Evolutionary conservation across 768 basidiomycete species (phyloP).

Genomic region (Neoboletus magnificus): DNA sequence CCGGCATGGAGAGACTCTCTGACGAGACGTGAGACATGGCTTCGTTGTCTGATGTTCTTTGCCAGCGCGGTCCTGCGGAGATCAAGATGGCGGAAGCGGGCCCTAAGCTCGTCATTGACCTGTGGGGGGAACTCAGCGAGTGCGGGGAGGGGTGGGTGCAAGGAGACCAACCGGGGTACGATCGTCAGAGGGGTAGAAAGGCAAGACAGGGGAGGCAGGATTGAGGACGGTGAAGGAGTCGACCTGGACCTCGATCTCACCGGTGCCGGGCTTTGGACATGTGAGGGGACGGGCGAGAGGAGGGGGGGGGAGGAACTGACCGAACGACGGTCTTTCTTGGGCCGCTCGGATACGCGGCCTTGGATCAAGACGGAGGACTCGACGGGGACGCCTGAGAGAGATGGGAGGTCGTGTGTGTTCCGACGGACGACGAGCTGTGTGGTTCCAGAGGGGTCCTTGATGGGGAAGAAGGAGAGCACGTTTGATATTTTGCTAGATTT

Average conservation of each 20-base stretch:
- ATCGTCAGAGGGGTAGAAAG: constrained; percentile 81
- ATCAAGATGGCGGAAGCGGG: constrained; percentile 86
- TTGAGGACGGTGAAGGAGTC: constrained; percentile 73
- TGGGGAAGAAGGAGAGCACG: constrained; percentile 77
- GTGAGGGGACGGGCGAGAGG: constrained; percentile 1
- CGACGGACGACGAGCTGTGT: constrained; percentile 75
- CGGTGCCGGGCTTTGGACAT: constrained; percentile 50
- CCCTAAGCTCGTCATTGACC: constrained; percentile 85
- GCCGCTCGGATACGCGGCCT: constrained; percentile 68
- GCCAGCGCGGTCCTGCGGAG: constrained; percentile 73
- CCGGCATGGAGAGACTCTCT: constrained; percentile 69
- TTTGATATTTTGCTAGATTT: constrained; percentile 61
- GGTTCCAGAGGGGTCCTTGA: constrained; percentile 74
- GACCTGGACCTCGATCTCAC: constrained; percentile 80
- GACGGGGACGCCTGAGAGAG: constrained; percentile 61
- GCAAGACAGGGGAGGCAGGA: constrained; percentile 63
- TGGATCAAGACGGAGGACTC: constrained; percentile 78
- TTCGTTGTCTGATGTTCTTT: constrained; percentile 77
- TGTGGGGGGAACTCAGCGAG: constrained; percentile 27
- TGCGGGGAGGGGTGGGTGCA: background rate
- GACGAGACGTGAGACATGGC: constrained; percentile 75
- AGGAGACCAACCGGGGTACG: constrained; percentile 62
- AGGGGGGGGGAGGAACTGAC: constrained; percentile 38
- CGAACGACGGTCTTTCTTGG: constrained; percentile 55
- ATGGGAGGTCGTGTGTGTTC: constrained; percentile 33